Base-by-base conservation (phyloP, 2,329 filamentous ascomycete species). In the Xylariaceae sp. region DNA sequence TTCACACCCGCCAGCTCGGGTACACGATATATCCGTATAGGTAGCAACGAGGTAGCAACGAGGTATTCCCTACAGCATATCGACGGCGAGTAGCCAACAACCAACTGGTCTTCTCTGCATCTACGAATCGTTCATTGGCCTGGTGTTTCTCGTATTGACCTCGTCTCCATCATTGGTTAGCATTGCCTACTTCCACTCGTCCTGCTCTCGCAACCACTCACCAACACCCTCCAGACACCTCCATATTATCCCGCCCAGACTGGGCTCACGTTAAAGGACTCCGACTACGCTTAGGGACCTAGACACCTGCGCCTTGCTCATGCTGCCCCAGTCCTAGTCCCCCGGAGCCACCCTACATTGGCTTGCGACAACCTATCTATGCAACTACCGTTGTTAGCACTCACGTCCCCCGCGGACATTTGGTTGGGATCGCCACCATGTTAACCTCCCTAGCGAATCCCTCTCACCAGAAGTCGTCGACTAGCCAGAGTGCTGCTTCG, bases 401-500 rank as follows among this genome's bases (percentile, higher is more conserved):
- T 62, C 35, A 49, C 58, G 64, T 67, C 64, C 64, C 64, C 50
- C 64, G 69, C 67, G 70, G 71, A 69, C 68, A 64, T 67, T 62
- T 64, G 67, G 66, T 65, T 65, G 69, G 68, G 66, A 65, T 67
- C 66, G 65, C 67, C 69, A 73, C 76, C 73, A 81, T 81, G 77
- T 75, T 82, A 74, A 79, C 78, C 73, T 75, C 78, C 71, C 81
- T 80, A 65, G 76, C 77, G 66, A 81, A 78, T 64, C 78, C 81
- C 69, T 78, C 78, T 65, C 80, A 82, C 65, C 80, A 83, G 72
- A 82, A 82, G 74, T 76, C 78, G 59, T 74, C 79, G 61, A 74
- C 74, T 59, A 71, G 73, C 57, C 78, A 82, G 58, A 69, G 77
- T 61, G 60, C 73, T 13, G 68, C 73, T 56, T 34, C 49, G 11